A percentile compares a stretch with the other conserved stretches of the same genome.
These are phyloP conservation scores for Magnaporthiopsis incrustans DNA, from an alignment of 2,329 filamentous ascomycete species.

Conservation along the genomic window DNA sequence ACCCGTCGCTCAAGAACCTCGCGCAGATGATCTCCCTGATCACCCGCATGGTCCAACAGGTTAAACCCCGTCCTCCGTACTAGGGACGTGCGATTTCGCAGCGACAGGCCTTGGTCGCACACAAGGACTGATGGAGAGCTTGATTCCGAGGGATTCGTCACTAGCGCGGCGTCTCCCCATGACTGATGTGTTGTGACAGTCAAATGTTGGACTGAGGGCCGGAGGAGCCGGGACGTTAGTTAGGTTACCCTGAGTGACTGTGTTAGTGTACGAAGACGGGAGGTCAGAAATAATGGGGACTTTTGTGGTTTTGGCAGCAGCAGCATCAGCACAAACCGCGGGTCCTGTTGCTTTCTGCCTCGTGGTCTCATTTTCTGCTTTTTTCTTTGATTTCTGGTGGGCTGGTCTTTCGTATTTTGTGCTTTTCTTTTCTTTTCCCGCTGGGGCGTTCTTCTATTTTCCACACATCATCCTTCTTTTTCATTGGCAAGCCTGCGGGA, in stretches of 20 bases:
- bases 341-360: background rate
- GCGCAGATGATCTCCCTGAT: conserved; percentile 31
- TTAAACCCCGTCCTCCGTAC: conserved; percentile 9
- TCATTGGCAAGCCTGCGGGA: background rate
- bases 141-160: background rate
- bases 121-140: background rate
- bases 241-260: background rate
- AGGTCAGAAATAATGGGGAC: background rate
- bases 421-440: background rate
- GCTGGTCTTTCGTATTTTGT: background rate
- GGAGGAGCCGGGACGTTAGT: background rate
- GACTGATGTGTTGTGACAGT: background rate
- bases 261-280: background rate
- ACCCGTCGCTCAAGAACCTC: conserved; percentile 40
- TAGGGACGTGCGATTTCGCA: background rate
- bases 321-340: background rate
- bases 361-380: background rate
- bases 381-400: background rate
- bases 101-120: background rate
- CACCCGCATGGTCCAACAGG: conserved; percentile 22
- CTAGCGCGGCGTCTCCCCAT: background rate
- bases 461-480: background rate
- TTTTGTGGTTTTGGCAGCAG: background rate
- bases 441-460: background rate
- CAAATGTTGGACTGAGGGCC: background rate